Conservation (phyloP, 495 filamentous ascomycete genomes). For the Aspergillus affinis region DNA sequence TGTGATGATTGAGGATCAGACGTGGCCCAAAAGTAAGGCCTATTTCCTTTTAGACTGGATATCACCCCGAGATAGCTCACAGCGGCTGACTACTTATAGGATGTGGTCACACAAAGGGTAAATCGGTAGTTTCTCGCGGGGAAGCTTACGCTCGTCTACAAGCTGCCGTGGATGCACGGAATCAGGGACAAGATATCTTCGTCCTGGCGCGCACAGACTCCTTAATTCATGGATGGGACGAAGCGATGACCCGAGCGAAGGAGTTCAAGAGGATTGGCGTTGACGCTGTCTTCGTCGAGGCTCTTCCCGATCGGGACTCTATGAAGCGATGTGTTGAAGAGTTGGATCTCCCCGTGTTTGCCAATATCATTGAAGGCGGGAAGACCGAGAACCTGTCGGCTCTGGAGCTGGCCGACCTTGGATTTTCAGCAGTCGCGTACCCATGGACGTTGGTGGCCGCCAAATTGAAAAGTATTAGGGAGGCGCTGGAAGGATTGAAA, state of each 20-base stretch:
- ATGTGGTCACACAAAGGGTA: conserved; percentile 47
- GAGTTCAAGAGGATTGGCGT: conserved; percentile 40
- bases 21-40: conserved; percentile 36
- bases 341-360: conserved; percentile 36
- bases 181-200: conserved; percentile 42
- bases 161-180: conserved; percentile 39
- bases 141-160: conserved; percentile 43
- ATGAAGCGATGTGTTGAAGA: conserved; percentile 38
- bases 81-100: conserved; percentile 20
- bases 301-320: conserved; percentile 37
- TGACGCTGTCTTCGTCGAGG: conserved; percentile 45
- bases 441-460: conserved; percentile 44
- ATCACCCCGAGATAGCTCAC: neutral
- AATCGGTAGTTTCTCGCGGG: conserved; percentile 39
- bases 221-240: conserved; percentile 39
- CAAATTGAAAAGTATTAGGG: conserved; percentile 37
- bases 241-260: conserved; percentile 34
- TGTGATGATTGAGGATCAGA: conserved; percentile 45
- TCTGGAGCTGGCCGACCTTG: conserved; percentile 37
- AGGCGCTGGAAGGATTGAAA: conserved; percentile 39
- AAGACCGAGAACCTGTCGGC: conserved; percentile 43
- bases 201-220: conserved; percentile 44
- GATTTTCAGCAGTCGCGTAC: conserved; percentile 41
- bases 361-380: conserved; percentile 47
- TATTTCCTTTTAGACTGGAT: neutral